Evolutionary conservation across 176 grass and related monocot species (phyloP).

Genomic region (Eremochloa ophiuroides): DNA sequence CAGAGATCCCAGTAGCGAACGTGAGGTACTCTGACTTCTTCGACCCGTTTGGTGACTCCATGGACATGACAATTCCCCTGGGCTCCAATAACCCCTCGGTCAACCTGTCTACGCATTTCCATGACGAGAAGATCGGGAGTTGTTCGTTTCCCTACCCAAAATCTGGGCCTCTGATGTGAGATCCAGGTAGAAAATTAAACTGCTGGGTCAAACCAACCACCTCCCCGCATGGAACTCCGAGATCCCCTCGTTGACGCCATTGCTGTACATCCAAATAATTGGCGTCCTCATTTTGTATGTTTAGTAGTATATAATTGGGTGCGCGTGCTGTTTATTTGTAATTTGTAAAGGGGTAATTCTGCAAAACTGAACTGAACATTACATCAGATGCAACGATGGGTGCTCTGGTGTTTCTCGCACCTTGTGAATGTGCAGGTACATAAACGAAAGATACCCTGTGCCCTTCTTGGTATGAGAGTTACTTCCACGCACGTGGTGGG

Average conservation of each 20-base stretch:
- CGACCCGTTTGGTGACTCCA: slow-evolving; percentile 50
- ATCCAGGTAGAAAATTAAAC: neutral
- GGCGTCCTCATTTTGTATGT: slow-evolving; percentile 42
- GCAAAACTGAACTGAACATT: slow-evolving; percentile 29
- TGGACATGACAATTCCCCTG: slow-evolving; percentile 38
- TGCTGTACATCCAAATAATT: slow-evolving; percentile 55
- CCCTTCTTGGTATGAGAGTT: neutral
- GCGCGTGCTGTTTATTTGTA: neutral
- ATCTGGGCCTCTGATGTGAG: slow-evolving; percentile 45
- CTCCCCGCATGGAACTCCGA: neutral
- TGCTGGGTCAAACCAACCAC: neutral
- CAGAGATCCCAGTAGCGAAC: slow-evolving; percentile 67
- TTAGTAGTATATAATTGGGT: slow-evolving; percentile 26
- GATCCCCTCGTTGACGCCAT: slow-evolving; percentile 25
- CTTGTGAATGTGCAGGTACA: slow-evolving; percentile 1
- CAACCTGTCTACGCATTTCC: slow-evolving; percentile 36
- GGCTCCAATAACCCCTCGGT: slow-evolving; percentile 26
- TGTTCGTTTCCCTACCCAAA: slow-evolving; percentile 34
- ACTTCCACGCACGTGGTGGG: neutral
- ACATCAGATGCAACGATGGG: slow-evolving; percentile 25
- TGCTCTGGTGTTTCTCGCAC: neutral
- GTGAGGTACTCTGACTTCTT: slow-evolving; percentile 87
- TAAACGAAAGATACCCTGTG: slow-evolving; percentile 5
- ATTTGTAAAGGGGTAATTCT: slow-evolving; percentile 22
- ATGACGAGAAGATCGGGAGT: slow-evolving; percentile 40